phyloP scores from a whole-genome alignment of 345 rosid genomes.

The Murraya koenigii region DNA sequence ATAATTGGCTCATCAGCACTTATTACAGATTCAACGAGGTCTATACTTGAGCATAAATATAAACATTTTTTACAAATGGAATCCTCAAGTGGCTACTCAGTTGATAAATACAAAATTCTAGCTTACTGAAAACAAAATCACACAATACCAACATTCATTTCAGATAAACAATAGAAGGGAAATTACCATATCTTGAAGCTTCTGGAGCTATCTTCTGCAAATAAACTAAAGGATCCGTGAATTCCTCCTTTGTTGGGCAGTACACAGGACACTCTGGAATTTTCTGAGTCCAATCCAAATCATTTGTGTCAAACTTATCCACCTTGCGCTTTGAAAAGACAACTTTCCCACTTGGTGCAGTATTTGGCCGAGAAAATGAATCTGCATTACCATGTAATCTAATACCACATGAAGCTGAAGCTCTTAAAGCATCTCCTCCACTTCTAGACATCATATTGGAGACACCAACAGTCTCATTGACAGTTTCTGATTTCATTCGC shows the following conservation, averaged over 20 bases:
- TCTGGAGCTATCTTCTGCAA: slow-evolving; percentile 90
- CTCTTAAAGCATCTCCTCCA: slow-evolving; percentile 82
- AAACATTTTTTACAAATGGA: background rate
- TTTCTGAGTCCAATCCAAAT: slow-evolving; percentile 85
- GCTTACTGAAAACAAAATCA: background rate
- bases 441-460: slow-evolving; percentile 62
- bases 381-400: slow-evolving; percentile 53
- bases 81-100: background rate
- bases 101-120: background rate
- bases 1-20: background rate
- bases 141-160: background rate
- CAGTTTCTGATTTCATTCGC: slow-evolving; percentile 56
- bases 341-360: slow-evolving; percentile 42
- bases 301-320: slow-evolving; percentile 67
- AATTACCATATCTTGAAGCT: slow-evolving; percentile 90
- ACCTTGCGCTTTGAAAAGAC: slow-evolving; percentile 57
- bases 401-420: slow-evolving; percentile 77
- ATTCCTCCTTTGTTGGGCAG: slow-evolving; percentile 88
- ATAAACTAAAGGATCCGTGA: slow-evolving; percentile 92
- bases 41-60: background rate
- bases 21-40: background rate
- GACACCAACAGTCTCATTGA: slow-evolving; percentile 37
- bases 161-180: background rate
- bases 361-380: slow-evolving; percentile 31
- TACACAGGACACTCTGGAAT: slow-evolving; percentile 96